phyloP scores from a whole-genome alignment of 2,329 filamentous ascomycete genomes.

The Talaromyces sp. region DNA sequence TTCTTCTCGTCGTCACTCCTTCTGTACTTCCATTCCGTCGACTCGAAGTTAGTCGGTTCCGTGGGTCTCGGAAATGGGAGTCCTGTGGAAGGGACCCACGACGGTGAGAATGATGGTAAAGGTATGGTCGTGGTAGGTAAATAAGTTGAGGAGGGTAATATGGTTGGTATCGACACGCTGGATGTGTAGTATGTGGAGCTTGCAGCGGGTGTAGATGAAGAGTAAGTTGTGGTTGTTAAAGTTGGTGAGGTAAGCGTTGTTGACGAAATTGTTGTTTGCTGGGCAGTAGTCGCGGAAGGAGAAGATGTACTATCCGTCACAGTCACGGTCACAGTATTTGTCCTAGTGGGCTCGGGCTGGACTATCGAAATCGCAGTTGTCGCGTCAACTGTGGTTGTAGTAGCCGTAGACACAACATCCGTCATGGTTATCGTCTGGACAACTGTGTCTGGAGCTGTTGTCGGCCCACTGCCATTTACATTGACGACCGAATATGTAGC shows the following conservation, averaged over 20 bases:
- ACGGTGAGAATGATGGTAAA: neutral
- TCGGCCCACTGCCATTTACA: constrained; percentile 13
- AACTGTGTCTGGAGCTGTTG: constrained; percentile 9
- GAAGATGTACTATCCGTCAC: constrained; percentile 8
- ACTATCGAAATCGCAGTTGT: constrained; percentile 18
- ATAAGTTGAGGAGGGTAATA: neutral
- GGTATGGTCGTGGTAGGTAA: neutral
- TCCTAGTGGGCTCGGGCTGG: neutral
- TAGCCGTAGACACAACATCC: constrained; percentile 14
- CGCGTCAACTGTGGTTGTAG: constrained; percentile 11
- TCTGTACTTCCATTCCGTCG: neutral
- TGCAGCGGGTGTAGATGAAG: neutral
- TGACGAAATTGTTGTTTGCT: neutral
- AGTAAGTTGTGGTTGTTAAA: neutral
- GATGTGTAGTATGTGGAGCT: neutral
- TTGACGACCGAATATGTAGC: constrained; percentile 14
- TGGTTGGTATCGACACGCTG: constrained; percentile 1
- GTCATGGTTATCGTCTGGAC: constrained; percentile 13
- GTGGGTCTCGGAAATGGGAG: neutral
- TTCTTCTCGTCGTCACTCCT: neutral
- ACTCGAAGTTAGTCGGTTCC: neutral
- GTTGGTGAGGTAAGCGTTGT: neutral
- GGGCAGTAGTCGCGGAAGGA: neutral
- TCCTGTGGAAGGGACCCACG: constrained; percentile 7
- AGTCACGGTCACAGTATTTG: constrained; percentile 14